These are phyloP conservation scores for Trichoderma semiorbis DNA, from an alignment of 2,329 filamentous ascomycete genomes.

Conservation along the genomic window DNA sequence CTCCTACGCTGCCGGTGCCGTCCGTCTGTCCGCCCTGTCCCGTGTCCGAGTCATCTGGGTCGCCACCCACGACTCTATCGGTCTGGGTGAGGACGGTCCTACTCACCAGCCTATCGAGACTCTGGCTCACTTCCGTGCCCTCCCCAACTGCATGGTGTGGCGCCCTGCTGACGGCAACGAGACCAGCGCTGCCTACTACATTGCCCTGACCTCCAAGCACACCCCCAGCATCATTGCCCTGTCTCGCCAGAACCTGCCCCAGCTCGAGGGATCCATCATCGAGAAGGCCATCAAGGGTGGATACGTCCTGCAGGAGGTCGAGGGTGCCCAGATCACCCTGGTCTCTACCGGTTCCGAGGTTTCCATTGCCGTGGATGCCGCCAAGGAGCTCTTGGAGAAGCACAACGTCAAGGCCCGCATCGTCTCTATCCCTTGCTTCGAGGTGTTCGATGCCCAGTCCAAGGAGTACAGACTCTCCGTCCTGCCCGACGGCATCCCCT, in stretches of 20 bases:
- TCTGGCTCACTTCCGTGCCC: conserved; percentile 94
- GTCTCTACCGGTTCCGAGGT: conserved; percentile 97
- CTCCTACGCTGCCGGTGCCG: conserved; percentile 91
- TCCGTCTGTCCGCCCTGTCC: conserved; percentile 89
- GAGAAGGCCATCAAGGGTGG: conserved; percentile 91
- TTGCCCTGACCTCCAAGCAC: conserved; percentile 82
- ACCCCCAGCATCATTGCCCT: conserved; percentile 92
- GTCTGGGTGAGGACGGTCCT: conserved; percentile 96
- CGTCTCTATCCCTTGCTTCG: conserved; percentile 93
- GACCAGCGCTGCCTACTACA: conserved; percentile 95
- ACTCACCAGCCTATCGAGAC: conserved; percentile 99
- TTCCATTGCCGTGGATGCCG: conserved; percentile 85
- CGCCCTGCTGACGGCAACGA: conserved; percentile 98
- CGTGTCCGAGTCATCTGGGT: conserved; percentile 91
- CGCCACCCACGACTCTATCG: conserved; percentile 97
- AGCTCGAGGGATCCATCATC: conserved; percentile 91
- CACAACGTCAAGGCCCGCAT: conserved; percentile 84
- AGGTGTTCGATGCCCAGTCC: conserved; percentile 89
- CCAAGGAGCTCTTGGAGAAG: conserved; percentile 86
- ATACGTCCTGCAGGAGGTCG: conserved; percentile 82
- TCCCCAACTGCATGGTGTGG: conserved; percentile 99
- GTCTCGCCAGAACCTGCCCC: conserved; percentile 96
- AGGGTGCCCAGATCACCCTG: conserved; percentile 81
- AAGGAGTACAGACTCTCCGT: conserved; percentile 95
- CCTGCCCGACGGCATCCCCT: conserved; percentile 89